Evolutionary conservation across 805 yeast genomes (phyloP).

Genomic region (Lipomyces lipofer): DNA sequence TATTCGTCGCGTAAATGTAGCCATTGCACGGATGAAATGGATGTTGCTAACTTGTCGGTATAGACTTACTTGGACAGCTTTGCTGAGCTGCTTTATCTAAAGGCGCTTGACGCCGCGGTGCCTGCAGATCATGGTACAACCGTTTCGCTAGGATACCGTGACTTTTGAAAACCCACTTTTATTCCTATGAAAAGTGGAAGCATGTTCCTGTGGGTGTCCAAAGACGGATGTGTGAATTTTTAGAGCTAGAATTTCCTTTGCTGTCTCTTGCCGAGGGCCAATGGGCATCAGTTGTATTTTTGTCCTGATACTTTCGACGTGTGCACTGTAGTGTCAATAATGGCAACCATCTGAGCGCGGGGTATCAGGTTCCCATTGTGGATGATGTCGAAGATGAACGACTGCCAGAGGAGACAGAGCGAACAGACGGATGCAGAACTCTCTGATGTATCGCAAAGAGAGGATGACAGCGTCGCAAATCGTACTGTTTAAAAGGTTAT

Average conservation of each 20-base stretch:
- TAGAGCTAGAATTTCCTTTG: not conserved
- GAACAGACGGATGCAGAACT: not conserved
- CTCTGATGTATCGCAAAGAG: not conserved
- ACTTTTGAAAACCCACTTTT: not conserved
- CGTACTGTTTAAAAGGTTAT: conserved; percentile 1
- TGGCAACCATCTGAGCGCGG: not conserved
- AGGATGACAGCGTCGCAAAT: not conserved
- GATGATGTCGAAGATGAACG: not conserved
- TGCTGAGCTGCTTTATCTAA: not conserved
- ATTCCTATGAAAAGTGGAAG: not conserved
- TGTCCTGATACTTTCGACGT: not conserved
- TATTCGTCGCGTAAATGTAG: not conserved
- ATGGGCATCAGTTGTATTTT: not conserved
- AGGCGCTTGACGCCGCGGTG: not conserved
- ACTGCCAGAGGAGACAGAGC: not conserved
- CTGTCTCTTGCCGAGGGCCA: not conserved
- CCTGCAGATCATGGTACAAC: not conserved
- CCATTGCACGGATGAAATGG: not conserved
- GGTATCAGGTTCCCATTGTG: not conserved
- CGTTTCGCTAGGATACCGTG: not conserved
- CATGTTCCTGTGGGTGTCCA: not conserved
- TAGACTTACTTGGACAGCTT: not conserved
- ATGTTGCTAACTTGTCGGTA: not conserved
- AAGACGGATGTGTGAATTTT: not conserved
- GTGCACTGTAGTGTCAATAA: not conserved